phyloP scores from a whole-genome alignment of 768 basidiomycete species.

The Tremella mesenterica region DNA sequence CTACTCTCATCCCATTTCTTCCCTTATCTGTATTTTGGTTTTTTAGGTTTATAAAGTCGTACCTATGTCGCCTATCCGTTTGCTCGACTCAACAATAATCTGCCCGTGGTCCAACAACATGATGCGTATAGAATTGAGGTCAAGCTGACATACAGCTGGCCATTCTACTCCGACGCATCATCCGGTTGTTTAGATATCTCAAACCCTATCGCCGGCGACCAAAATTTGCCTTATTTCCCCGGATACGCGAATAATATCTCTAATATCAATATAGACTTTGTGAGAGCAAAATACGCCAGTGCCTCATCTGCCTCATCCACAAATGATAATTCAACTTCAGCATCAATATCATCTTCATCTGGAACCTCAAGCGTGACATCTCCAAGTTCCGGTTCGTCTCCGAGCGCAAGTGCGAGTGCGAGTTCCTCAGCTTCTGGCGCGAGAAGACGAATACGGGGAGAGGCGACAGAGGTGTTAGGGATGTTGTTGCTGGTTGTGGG shows the following conservation, averaged over 20 bases:
- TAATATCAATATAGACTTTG: slow-evolving; percentile 2
- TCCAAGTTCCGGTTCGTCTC: too few relatives aligned
- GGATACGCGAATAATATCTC: slow-evolving; percentile 16
- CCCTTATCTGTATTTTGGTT: not conserved
- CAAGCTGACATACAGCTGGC: slow-evolving; percentile 7
- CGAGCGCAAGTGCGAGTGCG: not conserved
- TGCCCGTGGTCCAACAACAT: too few relatives aligned
- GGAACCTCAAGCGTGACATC: not conserved
- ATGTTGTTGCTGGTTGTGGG: too few relatives aligned
- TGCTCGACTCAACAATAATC: too few relatives aligned
- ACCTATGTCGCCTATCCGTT: too few relatives aligned
- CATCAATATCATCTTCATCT: too few relatives aligned
- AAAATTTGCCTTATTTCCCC: slow-evolving; percentile 26
- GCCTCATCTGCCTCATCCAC: not conserved
- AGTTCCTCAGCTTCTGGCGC: not conserved
- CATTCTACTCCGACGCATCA: slow-evolving; percentile 14
- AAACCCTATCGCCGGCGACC: slow-evolving; percentile 20
- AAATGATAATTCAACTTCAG: not conserved
- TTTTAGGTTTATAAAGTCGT: too few relatives aligned
- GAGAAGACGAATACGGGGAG: too few relatives aligned
- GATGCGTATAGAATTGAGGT: not conserved
- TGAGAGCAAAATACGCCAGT: not conserved
- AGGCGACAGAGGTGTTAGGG: too few relatives aligned
- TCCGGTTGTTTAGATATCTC: slow-evolving; percentile 17
- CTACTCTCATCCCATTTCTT: not conserved